Evolutionary conservation across 768 basidiomycete genomes (phyloP).

Genomic region (Lactarius sp.): DNA sequence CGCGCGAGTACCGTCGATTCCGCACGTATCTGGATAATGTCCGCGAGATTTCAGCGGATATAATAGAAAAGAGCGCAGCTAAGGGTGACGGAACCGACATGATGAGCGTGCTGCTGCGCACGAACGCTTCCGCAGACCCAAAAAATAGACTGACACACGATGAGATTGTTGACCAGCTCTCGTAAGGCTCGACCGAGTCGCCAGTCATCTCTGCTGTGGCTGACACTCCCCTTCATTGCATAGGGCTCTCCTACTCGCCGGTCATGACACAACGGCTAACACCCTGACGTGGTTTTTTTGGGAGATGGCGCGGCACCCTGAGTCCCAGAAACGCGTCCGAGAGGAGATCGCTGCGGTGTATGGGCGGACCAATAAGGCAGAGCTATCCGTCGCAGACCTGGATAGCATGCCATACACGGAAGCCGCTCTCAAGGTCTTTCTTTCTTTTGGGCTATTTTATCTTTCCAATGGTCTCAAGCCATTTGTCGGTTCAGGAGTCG

Average conservation of each 20-base stretch:
- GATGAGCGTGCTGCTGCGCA: constrained; percentile 12
- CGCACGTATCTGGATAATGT: constrained; percentile 5
- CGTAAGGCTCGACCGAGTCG: neutral
- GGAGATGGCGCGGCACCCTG: constrained; percentile 24
- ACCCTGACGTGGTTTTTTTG: constrained; percentile 21
- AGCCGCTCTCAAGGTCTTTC: constrained; percentile 20
- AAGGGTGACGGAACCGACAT: constrained; percentile 11
- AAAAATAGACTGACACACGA: neutral
- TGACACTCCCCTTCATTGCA: neutral
- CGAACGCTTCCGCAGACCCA: constrained; percentile 13
- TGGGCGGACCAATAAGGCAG: neutral
- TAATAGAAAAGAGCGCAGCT: neutral
- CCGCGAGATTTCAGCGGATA: neutral
- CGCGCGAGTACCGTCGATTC: constrained; percentile 7
- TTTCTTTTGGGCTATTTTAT: neutral
- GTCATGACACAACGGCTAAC: constrained; percentile 27
- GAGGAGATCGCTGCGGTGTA: constrained; percentile 21
- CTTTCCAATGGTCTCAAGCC: neutral
- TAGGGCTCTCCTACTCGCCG: constrained; percentile 25
- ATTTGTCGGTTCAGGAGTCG: constrained; percentile 7
- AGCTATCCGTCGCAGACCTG: constrained; percentile 12
- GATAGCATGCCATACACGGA: constrained; percentile 18
- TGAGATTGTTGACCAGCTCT: constrained; percentile 17
- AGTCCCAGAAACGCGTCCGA: constrained; percentile 21
- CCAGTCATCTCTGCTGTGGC: neutral